These are phyloP conservation scores for barley (Hordeum vulgare) DNA, from an alignment of 176 grass and related monocot genomes.

Conservation along the genomic window MorexV3_pseudomolecules_assembly NC_058521.1:460604144-460604643, in stretches of 20 bases:
- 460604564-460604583: background rate
- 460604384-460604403: background rate
- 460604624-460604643: background rate
- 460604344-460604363: background rate
- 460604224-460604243: background rate
- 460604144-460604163: background rate
- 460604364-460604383: background rate
- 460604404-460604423: background rate
- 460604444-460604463: background rate
- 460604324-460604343: background rate
- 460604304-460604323: background rate
- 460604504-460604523: background rate
- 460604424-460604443: background rate
- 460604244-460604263: background rate
- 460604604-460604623: background rate
- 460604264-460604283: background rate
- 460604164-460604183: background rate
- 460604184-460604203: background rate
- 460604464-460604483: background rate
- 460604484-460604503: background rate
- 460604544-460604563: background rate
- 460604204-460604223: background rate
- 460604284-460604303: too few species aligned
- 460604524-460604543: background rate
- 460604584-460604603: background rate